These are phyloP conservation scores for Fusarium globosum DNA, from an alignment of 2,329 filamentous ascomycete genomes.

Conservation along the genomic window DNA sequence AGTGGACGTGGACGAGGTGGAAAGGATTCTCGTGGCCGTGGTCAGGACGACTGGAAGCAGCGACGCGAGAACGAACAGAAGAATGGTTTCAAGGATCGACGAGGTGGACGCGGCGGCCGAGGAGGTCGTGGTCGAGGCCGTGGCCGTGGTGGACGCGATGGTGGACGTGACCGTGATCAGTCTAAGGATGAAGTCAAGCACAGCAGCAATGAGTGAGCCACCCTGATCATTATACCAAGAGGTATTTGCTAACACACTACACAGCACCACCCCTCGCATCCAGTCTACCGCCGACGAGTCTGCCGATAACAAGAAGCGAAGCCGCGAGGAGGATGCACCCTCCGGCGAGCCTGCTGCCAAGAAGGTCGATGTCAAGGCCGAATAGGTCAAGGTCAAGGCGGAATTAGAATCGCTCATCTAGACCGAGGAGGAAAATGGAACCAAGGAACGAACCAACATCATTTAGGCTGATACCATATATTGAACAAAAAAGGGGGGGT, in stretches of 20 bases:
- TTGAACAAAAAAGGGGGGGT: conserved; percentile 22
- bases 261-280: conserved; percentile 52
- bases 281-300: conserved; percentile 57
- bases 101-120: conserved; percentile 57
- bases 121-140: conserved; percentile 58
- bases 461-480: conserved; percentile 38
- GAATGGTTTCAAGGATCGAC: conserved; percentile 65
- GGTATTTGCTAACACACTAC: conserved; percentile 28
- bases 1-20: conserved; percentile 54
- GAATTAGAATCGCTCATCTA: conserved; percentile 25
- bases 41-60: conserved; percentile 72
- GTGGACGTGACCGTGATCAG: conserved; percentile 54
- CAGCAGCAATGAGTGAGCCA: conserved; percentile 44
- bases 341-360: conserved; percentile 64
- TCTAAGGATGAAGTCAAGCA: conserved; percentile 43
- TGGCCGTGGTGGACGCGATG: conserved; percentile 53
- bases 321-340: conserved; percentile 62
- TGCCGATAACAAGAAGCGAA: conserved; percentile 62
- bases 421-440: not conserved
- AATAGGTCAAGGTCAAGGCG: conserved; percentile 65
- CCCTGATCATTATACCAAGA: not conserved
- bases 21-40: conserved; percentile 53
- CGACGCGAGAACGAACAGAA: conserved; percentile 71
- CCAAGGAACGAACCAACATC: conserved; percentile 2
- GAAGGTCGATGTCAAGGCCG: conserved; percentile 69